phyloP scores from a whole-genome alignment of 495 filamentous ascomycete species.

The Eremomyces bilateralis region DNA sequence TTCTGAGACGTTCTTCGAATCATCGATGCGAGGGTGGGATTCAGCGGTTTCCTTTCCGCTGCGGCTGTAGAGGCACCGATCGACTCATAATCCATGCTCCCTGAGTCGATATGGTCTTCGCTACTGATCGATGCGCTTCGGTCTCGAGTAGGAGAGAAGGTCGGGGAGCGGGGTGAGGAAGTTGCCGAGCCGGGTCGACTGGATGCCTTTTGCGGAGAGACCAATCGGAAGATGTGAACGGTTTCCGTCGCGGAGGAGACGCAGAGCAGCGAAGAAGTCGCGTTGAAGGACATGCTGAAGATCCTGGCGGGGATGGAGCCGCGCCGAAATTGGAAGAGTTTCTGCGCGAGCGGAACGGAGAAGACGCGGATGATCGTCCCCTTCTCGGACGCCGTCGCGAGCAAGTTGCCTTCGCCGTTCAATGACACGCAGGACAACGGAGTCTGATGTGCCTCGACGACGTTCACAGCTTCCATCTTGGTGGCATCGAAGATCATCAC shows the following conservation, averaged over 20 bases:
- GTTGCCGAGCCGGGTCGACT: slow-evolving; percentile 13
- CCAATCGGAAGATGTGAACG: slow-evolving; percentile 83
- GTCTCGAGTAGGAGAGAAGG: slow-evolving; percentile 17
- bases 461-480: slow-evolving; percentile 75
- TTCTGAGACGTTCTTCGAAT: slow-evolving; percentile 92
- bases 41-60: slow-evolving; percentile 10
- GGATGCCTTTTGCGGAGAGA: slow-evolving; percentile 12
- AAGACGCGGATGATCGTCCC: slow-evolving; percentile 95
- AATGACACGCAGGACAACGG: slow-evolving; percentile 73
- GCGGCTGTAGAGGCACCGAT: slow-evolving; percentile 24
- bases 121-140: slow-evolving; percentile 22
- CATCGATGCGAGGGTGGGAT: slow-evolving; percentile 57
- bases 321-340: slow-evolving; percentile 84
- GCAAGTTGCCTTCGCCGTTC: slow-evolving; percentile 77
- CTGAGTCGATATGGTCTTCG: slow-evolving; percentile 18
- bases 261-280: slow-evolving; percentile 75
- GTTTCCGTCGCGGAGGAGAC: slow-evolving; percentile 93
- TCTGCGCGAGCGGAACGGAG: slow-evolving; percentile 67
- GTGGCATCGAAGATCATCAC: slow-evolving; percentile 79
- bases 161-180: slow-evolving; percentile 16
- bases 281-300: slow-evolving; percentile 98
- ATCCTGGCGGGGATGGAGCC: slow-evolving; percentile 87
- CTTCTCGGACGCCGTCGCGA: slow-evolving; percentile 91
- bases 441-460: slow-evolving; percentile 85
- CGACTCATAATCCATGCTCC: not conserved